A percentile compares a stretch with the other conserved stretches of the same genome.
phyloP scores from a whole-genome alignment of 306 rosid species.

The Alnus rubra region DNA sequence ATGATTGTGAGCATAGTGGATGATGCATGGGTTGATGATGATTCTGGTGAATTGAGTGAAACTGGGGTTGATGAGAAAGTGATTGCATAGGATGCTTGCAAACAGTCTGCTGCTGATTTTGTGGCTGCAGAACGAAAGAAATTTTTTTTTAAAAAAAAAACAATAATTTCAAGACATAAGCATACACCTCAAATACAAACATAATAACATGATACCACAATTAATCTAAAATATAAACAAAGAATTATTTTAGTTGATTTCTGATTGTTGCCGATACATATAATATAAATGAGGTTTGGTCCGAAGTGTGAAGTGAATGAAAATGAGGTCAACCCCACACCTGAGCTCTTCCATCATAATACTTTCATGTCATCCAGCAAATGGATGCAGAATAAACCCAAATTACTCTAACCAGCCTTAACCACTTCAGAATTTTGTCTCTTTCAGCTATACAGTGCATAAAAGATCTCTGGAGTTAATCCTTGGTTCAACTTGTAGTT shows the following conservation, averaged over 20 bases:
- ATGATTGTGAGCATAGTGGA: slow-evolving; percentile 75
- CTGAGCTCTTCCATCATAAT: background rate
- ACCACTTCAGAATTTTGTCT: background rate
- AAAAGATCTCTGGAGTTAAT: background rate
- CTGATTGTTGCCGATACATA: background rate
- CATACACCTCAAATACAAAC: slow-evolving; percentile 22
- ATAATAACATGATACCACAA: slow-evolving; percentile 24
- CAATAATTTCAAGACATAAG: background rate
- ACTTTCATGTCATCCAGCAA: background rate
- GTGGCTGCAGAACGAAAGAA: slow-evolving; percentile 48
- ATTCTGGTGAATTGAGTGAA: slow-evolving; percentile 75
- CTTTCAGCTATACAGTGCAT: background rate
- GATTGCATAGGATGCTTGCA: slow-evolving; percentile 74
- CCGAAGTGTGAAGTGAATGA: background rate
- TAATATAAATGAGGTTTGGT: background rate
- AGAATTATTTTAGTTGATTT: background rate
- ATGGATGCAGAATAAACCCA: background rate
- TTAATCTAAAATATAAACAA: background rate
- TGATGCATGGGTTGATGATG: slow-evolving; percentile 74
- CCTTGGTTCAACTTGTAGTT: background rate
- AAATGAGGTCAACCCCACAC: background rate
- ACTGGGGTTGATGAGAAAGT: slow-evolving; percentile 76
- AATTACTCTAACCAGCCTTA: background rate
- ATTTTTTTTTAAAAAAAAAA: background rate
- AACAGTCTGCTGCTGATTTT: slow-evolving; percentile 67